phyloP scores from a whole-genome alignment of 495 filamentous ascomycete genomes.

The Aspergillus cavernicola region DNA sequence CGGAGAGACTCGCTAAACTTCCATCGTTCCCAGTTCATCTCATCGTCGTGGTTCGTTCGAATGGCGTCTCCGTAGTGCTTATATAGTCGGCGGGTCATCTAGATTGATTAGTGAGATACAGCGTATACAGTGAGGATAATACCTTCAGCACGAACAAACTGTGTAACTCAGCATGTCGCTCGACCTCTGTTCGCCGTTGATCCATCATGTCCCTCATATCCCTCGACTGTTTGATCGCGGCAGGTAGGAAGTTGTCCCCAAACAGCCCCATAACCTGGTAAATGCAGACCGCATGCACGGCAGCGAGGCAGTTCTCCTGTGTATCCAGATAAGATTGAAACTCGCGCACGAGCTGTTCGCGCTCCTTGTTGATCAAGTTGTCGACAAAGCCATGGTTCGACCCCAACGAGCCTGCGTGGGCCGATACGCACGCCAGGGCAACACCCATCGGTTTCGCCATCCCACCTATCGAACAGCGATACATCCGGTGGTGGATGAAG shows the following conservation, averaged over 20 bases:
- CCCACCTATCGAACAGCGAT: conserved; percentile 11
- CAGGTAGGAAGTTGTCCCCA: conserved; percentile 9
- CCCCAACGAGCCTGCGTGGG: conserved; percentile 7
- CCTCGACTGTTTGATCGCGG: not conserved
- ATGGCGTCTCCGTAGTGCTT: conserved; percentile 3
- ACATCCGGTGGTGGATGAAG: conserved; percentile 16
- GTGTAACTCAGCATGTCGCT: conserved; percentile 7
- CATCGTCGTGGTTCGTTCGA: conserved; percentile 8
- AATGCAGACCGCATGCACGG: conserved; percentile 17
- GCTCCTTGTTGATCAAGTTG: conserved; percentile 10
- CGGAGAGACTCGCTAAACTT: conserved; percentile 21
- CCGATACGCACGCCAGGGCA: conserved; percentile 11
- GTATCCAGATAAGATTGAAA: conserved; percentile 10
- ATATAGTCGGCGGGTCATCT: conserved; percentile 16
- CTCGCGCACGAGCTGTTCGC: conserved; percentile 12
- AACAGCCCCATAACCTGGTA: conserved; percentile 18
- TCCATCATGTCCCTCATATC: not conserved
- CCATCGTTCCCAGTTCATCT: conserved; percentile 17
- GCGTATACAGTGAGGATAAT: not conserved
- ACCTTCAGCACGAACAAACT: conserved; percentile 15
- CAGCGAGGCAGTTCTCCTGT: conserved; percentile 14
- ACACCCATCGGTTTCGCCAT: conserved; percentile 16
- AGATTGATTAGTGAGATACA: not conserved
- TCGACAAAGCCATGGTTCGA: conserved; percentile 15
- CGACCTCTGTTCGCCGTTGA: not conserved